Evolutionary conservation across 441 rosid genomes (phyloP), one percentile per base, ranked within the genome.

Genomic region (Eruca vesicaria): DNA sequence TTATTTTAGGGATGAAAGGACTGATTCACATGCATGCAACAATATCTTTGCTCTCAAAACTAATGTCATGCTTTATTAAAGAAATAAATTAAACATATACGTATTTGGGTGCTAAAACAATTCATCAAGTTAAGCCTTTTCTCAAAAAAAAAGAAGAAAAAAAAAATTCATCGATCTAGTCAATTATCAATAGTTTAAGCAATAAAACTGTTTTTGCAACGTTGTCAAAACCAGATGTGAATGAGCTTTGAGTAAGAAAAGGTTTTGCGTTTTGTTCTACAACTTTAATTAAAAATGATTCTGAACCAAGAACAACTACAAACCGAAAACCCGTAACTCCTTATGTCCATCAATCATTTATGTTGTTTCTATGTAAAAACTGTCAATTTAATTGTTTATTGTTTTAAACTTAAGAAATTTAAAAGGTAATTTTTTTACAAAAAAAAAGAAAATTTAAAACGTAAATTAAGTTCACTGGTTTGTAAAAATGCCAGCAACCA

Each of bases 21-120:
- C 58, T 45, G 36, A 31, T 19, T 67, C 55, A 74, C 69, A 52
- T 63, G 73, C 79, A 69, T 69, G 69, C 61, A 71, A 26, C 23
- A 20, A 6, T 11, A 5, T 15, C 20, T 36, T 52, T 18, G 5
- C 2, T 21, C 1, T 9, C 10, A 8, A n/a, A 23, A 15, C n/a
- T 16, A 7, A 4, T 6, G 12, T 33, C 50, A 63, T 23, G 20
- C 26, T 43, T 20, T 7, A 66, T 43, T 33, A 23, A 52, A 8
- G 14, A 52, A 52, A 52, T 52, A 3, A 52, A 18, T 52, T 18
- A 52, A 52, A 52, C 1, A 48, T 52, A 52, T 52, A 52, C 57
- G 19, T 52, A 52, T 50, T 3, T 3, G 2, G 16, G 6, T 16
- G 21, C 19, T 15, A 48, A 31, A 21, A 10, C 11, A 48, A 31